Conservation (phyloP, 495 filamentous ascomycete species). For the Staphylotrichum tortipilum region DNA sequence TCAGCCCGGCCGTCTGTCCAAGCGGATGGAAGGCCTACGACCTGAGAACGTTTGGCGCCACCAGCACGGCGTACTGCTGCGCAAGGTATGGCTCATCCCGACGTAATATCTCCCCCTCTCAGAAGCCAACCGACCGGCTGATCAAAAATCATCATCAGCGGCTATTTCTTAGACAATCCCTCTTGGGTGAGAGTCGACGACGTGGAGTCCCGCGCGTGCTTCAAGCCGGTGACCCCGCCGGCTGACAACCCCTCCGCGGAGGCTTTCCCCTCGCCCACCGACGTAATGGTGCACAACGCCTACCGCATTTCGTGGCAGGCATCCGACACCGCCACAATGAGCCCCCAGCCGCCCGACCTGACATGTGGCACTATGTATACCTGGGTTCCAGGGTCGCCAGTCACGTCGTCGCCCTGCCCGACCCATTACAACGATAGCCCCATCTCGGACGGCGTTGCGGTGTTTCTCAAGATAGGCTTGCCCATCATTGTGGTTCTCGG, state of each 20-base stretch:
- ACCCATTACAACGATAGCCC: no score
- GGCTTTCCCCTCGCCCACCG: not conserved
- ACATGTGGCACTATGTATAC: no score
- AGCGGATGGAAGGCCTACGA: not conserved
- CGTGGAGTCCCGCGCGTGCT: not conserved
- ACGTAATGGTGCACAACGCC: not conserved
- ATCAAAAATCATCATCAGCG: not conserved
- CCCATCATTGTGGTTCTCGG: no score
- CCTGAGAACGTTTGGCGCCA: not conserved
- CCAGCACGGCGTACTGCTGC: not conserved
- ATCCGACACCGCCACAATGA: not conserved
- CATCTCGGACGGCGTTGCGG: no score
- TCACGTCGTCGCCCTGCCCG: no score
- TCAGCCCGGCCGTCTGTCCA: not conserved
- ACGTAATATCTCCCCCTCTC: not conserved
- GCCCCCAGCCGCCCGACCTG: no score
- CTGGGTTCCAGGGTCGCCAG: no score
- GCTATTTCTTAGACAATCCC: no score
- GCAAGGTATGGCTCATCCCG: not conserved
- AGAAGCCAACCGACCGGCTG: not conserved
- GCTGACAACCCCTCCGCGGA: no score
- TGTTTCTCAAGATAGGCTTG: no score
- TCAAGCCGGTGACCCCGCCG: not conserved
- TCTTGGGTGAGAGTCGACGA: no score
- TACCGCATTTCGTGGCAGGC: not conserved